Conservation (phyloP, 768 basidiomycete genomes). For the Boletellus ananas region DNA sequence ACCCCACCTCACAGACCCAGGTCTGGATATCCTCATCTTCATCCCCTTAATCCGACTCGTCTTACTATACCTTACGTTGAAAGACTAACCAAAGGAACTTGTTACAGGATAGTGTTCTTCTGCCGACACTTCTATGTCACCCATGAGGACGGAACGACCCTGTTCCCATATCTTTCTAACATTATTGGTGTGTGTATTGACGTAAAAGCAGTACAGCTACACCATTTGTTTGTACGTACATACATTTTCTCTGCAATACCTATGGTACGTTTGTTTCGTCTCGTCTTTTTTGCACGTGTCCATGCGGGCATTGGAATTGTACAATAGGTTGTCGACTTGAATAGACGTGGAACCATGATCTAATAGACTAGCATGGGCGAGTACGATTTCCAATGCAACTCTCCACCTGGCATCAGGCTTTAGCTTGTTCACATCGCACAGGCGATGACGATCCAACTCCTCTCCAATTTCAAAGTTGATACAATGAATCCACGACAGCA, state of each 20-base stretch:
- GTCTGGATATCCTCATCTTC: conserved; percentile 8
- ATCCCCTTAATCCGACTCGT: conserved; percentile 7
- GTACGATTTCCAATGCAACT: no score
- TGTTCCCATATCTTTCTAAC: conserved; percentile 21
- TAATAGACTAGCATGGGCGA: no score
- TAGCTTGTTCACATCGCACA: no score
- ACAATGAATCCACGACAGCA: no score
- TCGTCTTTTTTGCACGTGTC: neutral
- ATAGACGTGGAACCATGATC: no score
- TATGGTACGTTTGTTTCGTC: neutral
- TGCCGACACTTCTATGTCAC: conserved; percentile 11
- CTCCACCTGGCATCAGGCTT: no score
- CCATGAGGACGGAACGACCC: conserved; percentile 15
- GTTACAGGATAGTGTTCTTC: conserved; percentile 20
- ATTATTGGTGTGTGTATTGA: conserved; percentile 21
- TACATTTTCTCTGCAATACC: neutral
- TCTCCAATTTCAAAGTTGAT: no score
- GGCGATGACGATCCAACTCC: no score
- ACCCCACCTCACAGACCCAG: neutral
- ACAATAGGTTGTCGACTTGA: neutral
- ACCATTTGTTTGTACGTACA: conserved; percentile 22
- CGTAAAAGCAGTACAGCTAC: neutral
- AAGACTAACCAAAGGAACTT: conserved; percentile 24
- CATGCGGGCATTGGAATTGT: conserved; percentile 7
- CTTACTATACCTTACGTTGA: conserved; percentile 24